Evolutionary conservation across 768 basidiomycete genomes (phyloP), one percentile per base, ranked within the genome.

Genomic region (Pleurotus citrinopileatus): DNA sequence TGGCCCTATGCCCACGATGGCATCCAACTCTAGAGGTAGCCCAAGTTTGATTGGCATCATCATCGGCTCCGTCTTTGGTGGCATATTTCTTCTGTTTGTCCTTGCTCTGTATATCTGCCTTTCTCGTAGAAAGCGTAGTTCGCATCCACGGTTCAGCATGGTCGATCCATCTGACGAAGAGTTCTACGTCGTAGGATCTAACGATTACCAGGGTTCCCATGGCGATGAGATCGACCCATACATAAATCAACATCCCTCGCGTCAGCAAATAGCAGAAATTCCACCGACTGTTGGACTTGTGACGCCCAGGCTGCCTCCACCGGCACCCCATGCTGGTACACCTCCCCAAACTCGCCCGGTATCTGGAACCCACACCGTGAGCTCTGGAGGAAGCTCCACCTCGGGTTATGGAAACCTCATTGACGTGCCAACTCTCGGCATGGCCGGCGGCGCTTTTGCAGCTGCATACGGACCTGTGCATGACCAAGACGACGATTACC

Each of bases 211-310:
- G 66, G 85, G 86, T 28, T 83, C 83, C 22, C 85, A 84, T 46
- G 87, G 87, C 4, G 86, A 87, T 61, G 87, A 88, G 64, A 72
- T 68, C 2, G 86, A 87, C 61, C 74, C 87, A 0, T 86, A 89
- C 73, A 71, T 87, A 3, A 77, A 72, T 50, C 70, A 66, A 1
- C 69, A 68, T 52, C 48, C 28, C 34, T 51, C 48, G 23, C 48
- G 23, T 19, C 48, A 34, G 20, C 29, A 37, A 13, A 51, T 51
- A 12, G 48, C n/a, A 23, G 22, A 51, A 37, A 23, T n/a, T 9
- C 28, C n/a, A 1, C 29, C 48, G 17, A 51, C 48, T 22, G 48
- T 51, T 51, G 34, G 29, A 10, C 48, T 51, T n/a, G 48, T 51
- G 20, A 23, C 48, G 8, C 48, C 48, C 27, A 20, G 48, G 23